Percentiles rank a stretch among this genome's conserved stretches.
Conservation (phyloP, 2,329 filamentous ascomycete species). For the Chalaropsis ovoidea region DNA sequence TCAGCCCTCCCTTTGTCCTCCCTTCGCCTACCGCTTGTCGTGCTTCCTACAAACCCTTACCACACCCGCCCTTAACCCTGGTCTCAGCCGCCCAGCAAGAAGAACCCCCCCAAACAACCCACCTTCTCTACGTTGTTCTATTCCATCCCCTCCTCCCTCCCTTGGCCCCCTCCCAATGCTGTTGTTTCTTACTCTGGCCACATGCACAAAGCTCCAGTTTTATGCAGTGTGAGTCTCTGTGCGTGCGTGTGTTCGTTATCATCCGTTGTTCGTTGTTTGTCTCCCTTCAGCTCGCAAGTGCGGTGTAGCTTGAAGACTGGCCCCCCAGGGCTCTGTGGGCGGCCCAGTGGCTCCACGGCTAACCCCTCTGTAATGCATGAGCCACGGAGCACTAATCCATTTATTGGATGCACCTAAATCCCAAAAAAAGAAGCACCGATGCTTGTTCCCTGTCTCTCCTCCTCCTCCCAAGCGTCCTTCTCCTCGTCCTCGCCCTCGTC, state of each 20-base stretch:
- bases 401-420: constrained; percentile 8
- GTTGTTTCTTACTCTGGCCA: not conserved
- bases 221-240: constrained; percentile 12
- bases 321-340: not conserved
- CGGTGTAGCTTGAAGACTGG: constrained; percentile 18
- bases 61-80: not conserved
- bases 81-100: not conserved
- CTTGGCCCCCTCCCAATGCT: not conserved
- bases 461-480: not conserved
- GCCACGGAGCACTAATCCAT: constrained; percentile 24
- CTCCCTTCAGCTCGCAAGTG: constrained; percentile 16
- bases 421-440: constrained; percentile 4
- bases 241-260: constrained; percentile 1
- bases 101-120: not conserved
- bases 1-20: constrained; percentile 4
- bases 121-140: not conserved
- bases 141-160: not conserved
- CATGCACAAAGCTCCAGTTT: constrained; percentile 10
- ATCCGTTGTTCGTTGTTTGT: constrained; percentile 6
- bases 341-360: constrained; percentile 21
- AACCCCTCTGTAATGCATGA: constrained; percentile 26
- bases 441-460: not conserved
- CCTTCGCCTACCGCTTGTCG: not conserved
- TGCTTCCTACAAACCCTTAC: not conserved
- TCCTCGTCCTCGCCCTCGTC: not conserved